A percentile compares a stretch with the other conserved stretches of the same genome.
phyloP scores from a whole-genome alignment of 805 yeast genomes.

The Teunomyces kruisii region DNA sequence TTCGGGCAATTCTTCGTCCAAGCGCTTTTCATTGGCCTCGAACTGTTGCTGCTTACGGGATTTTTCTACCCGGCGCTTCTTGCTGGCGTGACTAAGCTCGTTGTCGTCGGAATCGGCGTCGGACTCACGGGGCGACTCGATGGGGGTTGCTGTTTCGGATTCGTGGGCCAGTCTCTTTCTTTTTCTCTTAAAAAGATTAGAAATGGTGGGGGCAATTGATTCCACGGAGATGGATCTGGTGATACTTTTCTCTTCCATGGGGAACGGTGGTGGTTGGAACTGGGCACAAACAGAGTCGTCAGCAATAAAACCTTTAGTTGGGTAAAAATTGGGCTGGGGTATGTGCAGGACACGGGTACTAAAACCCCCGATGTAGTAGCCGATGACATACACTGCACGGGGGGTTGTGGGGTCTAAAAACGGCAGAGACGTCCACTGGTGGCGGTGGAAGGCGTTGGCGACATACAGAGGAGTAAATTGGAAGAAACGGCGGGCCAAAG shows the following conservation, averaged over 20 bases:
- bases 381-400: neutral
- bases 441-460: too few relatives aligned
- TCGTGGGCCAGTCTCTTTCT: constrained; percentile 11
- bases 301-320: neutral
- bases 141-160: constrained; percentile 15
- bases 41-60: constrained; percentile 29
- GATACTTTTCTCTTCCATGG: constrained; percentile 12
- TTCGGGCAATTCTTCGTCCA: constrained; percentile 65
- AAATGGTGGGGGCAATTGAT: constrained; percentile 36
- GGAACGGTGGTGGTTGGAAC: neutral
- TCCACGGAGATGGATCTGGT: constrained; percentile 41
- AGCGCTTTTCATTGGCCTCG: constrained; percentile 53
- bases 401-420: neutral
- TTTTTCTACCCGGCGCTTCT: constrained; percentile 24
- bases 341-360: neutral
- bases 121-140: constrained; percentile 15
- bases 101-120: constrained; percentile 14
- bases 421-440: too few relatives aligned
- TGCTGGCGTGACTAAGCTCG: constrained; percentile 4
- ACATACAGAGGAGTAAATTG: too few relatives aligned
- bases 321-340: neutral
- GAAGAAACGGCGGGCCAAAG: too few relatives aligned
- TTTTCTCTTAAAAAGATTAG: constrained; percentile 28
- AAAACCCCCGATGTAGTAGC: neutral
- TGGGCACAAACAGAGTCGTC: constrained; percentile 1